phyloP scores from a whole-genome alignment of 768 basidiomycete species.

The Vararia minispora region DNA sequence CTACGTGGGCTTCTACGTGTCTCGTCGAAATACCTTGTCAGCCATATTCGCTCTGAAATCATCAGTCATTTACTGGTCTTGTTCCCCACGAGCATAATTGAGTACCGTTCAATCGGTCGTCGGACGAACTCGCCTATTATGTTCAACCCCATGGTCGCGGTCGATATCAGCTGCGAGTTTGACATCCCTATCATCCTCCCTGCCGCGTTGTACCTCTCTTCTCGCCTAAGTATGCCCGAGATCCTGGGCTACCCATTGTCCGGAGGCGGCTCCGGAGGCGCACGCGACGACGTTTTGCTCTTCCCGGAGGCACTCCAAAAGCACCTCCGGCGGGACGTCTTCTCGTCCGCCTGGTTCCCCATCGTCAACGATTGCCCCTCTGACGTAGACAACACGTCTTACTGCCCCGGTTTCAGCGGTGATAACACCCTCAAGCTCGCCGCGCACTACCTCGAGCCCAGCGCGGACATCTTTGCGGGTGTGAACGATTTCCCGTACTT shows the following conservation, averaged over 20 bases:
- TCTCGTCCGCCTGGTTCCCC: no score
- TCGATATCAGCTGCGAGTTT: neutral
- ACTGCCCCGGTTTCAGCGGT: no score
- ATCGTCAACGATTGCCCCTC: no score
- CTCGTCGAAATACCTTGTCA: neutral
- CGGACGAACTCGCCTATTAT: neutral
- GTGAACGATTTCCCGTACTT: no score
- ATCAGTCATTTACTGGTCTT: neutral
- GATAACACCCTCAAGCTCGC: no score
- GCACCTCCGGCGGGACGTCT: no score
- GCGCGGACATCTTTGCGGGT: no score
- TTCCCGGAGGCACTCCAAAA: neutral
- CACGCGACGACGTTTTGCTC: neutral
- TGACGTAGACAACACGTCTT: no score
- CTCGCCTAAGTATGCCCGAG: neutral
- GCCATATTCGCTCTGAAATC: neutral
- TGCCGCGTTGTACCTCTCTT: neutral
- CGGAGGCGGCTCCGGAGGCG: neutral
- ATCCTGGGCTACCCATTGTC: neutral
- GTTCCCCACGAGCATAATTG: neutral
- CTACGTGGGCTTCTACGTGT: neutral
- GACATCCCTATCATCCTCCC: conserved; percentile 1
- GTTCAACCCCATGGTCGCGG: conserved; percentile 1
- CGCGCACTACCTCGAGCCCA: no score
- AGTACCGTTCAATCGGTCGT: neutral